phyloP scores from a whole-genome alignment of 2,329 filamentous ascomycete genomes.

The Dactylonectria macrodidyma region DNA sequence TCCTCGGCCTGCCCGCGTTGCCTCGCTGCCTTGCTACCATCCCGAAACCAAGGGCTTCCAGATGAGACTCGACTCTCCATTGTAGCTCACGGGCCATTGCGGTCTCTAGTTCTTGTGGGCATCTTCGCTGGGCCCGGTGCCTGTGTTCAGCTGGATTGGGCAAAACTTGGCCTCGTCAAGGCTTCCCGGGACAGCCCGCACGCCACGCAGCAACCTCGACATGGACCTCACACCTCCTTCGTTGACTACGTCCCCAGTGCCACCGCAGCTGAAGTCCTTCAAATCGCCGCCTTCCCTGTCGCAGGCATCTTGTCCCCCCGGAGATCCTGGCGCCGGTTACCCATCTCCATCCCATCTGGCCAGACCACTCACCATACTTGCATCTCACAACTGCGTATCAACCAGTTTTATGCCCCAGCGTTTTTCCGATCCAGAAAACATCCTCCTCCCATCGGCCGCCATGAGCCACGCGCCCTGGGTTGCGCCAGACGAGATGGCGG shows the following conservation, averaged over 20 bases:
- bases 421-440: constrained; percentile 36
- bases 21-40: constrained; percentile 17
- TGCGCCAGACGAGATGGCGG: constrained; percentile 57
- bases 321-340: constrained; percentile 60
- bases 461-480: constrained; percentile 63
- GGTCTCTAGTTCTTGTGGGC: constrained; percentile 25
- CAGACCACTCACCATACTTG: constrained; percentile 60
- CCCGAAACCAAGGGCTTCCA: constrained; percentile 14
- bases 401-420: constrained; percentile 57
- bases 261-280: constrained; percentile 43
- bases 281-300: constrained; percentile 51
- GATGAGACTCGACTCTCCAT: constrained; percentile 43
- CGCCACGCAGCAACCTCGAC: constrained; percentile 49
- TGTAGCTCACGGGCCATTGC: constrained; percentile 36
- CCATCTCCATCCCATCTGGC: constrained; percentile 61
- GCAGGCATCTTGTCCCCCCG: constrained; percentile 45
- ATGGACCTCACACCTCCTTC: constrained; percentile 68
- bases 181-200: constrained; percentile 44
- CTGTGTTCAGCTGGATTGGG: constrained; percentile 39
- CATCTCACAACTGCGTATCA: constrained; percentile 57
- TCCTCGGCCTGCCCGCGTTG: constrained; percentile 30
- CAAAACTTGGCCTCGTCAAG: constrained; percentile 46
- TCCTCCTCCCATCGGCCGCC: constrained; percentile 49
- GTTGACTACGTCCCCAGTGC: constrained; percentile 61
- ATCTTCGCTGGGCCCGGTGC: constrained; percentile 30